Evolutionary conservation across 2,329 filamentous ascomycete genomes (phyloP).

Genomic region (Xylaria sp.): DNA sequence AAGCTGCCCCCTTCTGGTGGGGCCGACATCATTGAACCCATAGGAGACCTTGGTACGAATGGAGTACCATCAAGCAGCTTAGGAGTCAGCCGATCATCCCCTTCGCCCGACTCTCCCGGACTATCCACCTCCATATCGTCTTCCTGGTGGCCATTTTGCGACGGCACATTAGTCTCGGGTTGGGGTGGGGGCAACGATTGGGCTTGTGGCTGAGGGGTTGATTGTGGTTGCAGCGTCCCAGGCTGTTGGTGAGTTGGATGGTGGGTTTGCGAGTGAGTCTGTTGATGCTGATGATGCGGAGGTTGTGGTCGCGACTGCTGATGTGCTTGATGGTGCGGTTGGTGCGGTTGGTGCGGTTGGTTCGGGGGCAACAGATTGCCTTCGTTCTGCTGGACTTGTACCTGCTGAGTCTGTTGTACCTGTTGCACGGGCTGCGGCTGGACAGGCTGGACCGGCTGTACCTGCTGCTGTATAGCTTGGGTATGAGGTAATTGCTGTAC

Average conservation of each 20-base stretch:
- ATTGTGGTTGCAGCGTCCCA: conserved; percentile 37
- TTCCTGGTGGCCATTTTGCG: conserved; percentile 49
- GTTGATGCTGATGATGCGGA: conserved; percentile 30
- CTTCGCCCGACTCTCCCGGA: conserved; percentile 53
- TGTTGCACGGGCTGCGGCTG: conserved; percentile 34
- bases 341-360: conserved; percentile 42
- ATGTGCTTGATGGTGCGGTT: conserved; percentile 39
- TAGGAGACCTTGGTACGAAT: conserved; percentile 59
- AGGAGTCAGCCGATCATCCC: conserved; percentile 51
- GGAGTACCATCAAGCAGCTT: conserved; percentile 57
- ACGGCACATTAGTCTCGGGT: conserved; percentile 37
- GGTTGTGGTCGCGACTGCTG: conserved; percentile 33
- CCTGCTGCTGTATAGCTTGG: conserved; percentile 40
- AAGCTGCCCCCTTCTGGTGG: conserved; percentile 70
- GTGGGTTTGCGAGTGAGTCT: conserved; percentile 31
- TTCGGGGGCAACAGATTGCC: conserved; percentile 40
- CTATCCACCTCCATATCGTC: conserved; percentile 62
- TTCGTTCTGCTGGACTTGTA: conserved; percentile 41
- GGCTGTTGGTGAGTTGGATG: conserved; percentile 43
- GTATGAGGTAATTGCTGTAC: conserved; percentile 41
- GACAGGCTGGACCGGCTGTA: conserved; percentile 35
- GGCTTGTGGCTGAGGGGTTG: conserved; percentile 36
- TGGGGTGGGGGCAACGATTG: conserved; percentile 39
- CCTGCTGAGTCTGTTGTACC: conserved; percentile 38
- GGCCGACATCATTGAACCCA: conserved; percentile 66